Evolutionary conservation across 805 yeast species (phyloP), one percentile per base, ranked within the genome.

Genomic region (Millerago galiae): DNA sequence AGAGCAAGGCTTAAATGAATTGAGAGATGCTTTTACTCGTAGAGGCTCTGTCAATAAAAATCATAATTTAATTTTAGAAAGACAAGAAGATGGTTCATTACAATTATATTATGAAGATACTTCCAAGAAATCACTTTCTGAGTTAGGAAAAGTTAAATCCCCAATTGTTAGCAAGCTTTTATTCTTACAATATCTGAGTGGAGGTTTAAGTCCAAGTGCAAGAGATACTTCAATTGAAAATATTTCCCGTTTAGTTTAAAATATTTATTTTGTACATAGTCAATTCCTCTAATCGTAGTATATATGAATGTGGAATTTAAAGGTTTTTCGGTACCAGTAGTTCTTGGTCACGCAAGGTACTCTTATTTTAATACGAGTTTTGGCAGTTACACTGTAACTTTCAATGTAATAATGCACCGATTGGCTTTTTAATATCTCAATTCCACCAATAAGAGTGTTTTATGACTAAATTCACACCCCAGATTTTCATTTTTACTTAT

Each of bases 31-130:
- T 1, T 85, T 89, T 54, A 66, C 71, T 4, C 68, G 76, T 46
- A 80, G 77, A 54, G 84, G 88, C 16, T 73, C 86, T 11, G 90
- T 88, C 9, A 82, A 83, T 16, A 85, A 83, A 56, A 80, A 87
- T 59, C 81, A 85, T 47, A 71, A 79, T 31, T 62, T 90, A 41
- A 67, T 75, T 40, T 61, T 91, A 51, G 80, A 80, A 52, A 65
- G 79, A 13, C 62, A 70, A 15, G 47, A 63, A 3, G 63, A 68
- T 42, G 84, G 85, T 2, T 54, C 59, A 7, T 51, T 83, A 41
- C 61, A 63, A 24, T 57, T 78, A 4, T 63, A 66, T 37, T 72
- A 72, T 51, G 68, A 64, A 52, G 64, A 68, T 43, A 60, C 64
- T 17, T 59, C 61, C n/a, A 61, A 65, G 13, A 67, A 67, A 18